Percentiles rank a stretch among this genome's conserved stretches.
These are phyloP conservation scores for Leccinum holopus DNA, from an alignment of 1,284 basidiomycete species.

Conservation along the genomic window DNA sequence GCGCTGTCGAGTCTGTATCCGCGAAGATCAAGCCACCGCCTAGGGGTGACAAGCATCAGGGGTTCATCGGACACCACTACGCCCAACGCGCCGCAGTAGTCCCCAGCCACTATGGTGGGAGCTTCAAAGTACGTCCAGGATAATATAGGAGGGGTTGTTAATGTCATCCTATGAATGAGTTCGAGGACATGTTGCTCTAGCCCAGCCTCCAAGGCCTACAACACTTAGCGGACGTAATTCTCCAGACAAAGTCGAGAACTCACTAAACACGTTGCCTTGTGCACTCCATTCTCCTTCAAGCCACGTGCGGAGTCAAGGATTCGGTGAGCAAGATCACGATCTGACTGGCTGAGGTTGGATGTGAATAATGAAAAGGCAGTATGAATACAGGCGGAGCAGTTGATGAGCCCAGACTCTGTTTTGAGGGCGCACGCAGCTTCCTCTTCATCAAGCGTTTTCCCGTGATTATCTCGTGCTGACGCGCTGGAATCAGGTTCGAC, in stretches of 20 bases:
- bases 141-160: constrained; percentile 51
- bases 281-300: constrained; percentile 47
- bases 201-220: constrained; percentile 17
- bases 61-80: constrained; percentile 51
- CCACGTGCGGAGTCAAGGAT: constrained; percentile 45
- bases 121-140: constrained; percentile 68
- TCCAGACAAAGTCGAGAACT: constrained; percentile 23
- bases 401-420: constrained; percentile 45
- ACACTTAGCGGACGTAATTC: constrained; percentile 10
- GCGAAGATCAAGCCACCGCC: constrained; percentile 75
- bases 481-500: constrained; percentile 13
- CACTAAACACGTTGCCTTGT: constrained; percentile 49
- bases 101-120: constrained; percentile 47
- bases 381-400: constrained; percentile 59
- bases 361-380: constrained; percentile 41
- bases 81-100: constrained; percentile 57
- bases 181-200: constrained; percentile 24
- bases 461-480: constrained; percentile 39
- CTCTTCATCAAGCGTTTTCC: constrained; percentile 42
- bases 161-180: constrained; percentile 44
- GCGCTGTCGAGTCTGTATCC: constrained; percentile 59
- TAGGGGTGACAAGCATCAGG: constrained; percentile 52
- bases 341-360: constrained; percentile 36
- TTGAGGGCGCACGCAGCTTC: constrained; percentile 51
- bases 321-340: constrained; percentile 37